These are phyloP conservation scores for Phytopythium oedochilum DNA, from an alignment of 352 stramenopile genomes.

Conservation along the genomic window DNA sequence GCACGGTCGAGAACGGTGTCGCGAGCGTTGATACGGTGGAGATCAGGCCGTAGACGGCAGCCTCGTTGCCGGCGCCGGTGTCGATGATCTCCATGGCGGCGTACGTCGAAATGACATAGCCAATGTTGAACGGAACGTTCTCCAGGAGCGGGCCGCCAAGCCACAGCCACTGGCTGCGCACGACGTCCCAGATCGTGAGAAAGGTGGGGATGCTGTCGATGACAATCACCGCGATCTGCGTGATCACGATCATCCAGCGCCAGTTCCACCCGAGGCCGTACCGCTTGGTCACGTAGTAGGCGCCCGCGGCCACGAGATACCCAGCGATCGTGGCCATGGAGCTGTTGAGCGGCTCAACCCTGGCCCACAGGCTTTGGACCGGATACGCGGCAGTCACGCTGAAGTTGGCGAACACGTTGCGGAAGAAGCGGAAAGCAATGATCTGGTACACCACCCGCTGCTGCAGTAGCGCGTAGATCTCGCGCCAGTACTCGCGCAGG, in stretches of 20 bases:
- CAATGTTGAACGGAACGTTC: slow-evolving; percentile 34
- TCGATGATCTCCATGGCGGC: slow-evolving; percentile 51
- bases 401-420: slow-evolving; percentile 46
- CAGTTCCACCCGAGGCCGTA: slow-evolving; percentile 50
- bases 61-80: slow-evolving; percentile 36
- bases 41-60: slow-evolving; percentile 41
- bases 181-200: slow-evolving; percentile 45
- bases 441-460: slow-evolving; percentile 48
- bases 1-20: slow-evolving; percentile 38
- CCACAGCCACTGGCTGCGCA: slow-evolving; percentile 56
- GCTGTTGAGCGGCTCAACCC: slow-evolving; percentile 38
- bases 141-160: slow-evolving; percentile 37
- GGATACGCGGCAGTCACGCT: slow-evolving; percentile 32
- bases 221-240: slow-evolving; percentile 26
- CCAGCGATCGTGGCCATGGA: slow-evolving; percentile 30
- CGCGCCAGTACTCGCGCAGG: slow-evolving; percentile 15
- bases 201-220: slow-evolving; percentile 42
- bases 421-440: slow-evolving; percentile 53
- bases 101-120: slow-evolving; percentile 48
- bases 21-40: slow-evolving; percentile 32
- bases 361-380: slow-evolving; percentile 41
- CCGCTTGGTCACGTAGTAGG: slow-evolving; percentile 22
- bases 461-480: slow-evolving; percentile 53
- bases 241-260: slow-evolving; percentile 38
- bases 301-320: slow-evolving; percentile 23